Conservation (phyloP, 805 yeast genomes). For the Ogataea trehalophila region DNA sequence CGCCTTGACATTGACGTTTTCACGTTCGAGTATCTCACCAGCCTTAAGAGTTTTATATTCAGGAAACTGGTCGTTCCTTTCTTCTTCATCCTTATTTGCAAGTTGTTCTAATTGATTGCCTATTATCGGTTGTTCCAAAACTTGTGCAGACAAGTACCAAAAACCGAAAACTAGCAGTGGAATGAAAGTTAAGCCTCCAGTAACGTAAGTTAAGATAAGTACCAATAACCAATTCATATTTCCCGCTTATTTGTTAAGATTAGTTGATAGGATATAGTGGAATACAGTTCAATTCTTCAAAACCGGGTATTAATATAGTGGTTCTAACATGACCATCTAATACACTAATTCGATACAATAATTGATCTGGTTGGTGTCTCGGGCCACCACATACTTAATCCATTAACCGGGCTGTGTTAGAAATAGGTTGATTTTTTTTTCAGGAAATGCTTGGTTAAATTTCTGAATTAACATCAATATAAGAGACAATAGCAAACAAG, state of each 20-base stretch:
- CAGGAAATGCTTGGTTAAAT: too few relatives aligned
- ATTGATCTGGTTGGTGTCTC: too few relatives aligned
- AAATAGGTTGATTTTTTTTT: too few relatives aligned
- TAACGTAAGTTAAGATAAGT: conserved; percentile 46
- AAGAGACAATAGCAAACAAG: too few relatives aligned
- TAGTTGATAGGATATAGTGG: neutral
- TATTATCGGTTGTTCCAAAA: conserved; percentile 19
- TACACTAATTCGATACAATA: too few relatives aligned
- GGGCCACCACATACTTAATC: too few relatives aligned
- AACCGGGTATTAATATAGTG: too few relatives aligned
- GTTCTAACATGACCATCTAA: too few relatives aligned
- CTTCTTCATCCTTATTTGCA: conserved; percentile 28
- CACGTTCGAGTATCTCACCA: conserved; percentile 59
- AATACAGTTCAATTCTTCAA: too few relatives aligned
- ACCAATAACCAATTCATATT: conserved; percentile 22
- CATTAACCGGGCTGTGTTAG: too few relatives aligned
- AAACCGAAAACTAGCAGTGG: conserved; percentile 48
- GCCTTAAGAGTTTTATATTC: conserved; percentile 41
- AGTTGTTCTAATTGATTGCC: conserved; percentile 19
- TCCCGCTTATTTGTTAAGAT: neutral
- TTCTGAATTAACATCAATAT: too few relatives aligned
- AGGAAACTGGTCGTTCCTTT: conserved; percentile 20
- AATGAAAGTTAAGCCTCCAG: conserved; percentile 80
- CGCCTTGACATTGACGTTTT: conserved; percentile 58
- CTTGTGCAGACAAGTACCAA: conserved; percentile 36